phyloP scores from a whole-genome alignment of 2,329 filamentous ascomycete genomes.

The Clarireedia monteithiana region DNA sequence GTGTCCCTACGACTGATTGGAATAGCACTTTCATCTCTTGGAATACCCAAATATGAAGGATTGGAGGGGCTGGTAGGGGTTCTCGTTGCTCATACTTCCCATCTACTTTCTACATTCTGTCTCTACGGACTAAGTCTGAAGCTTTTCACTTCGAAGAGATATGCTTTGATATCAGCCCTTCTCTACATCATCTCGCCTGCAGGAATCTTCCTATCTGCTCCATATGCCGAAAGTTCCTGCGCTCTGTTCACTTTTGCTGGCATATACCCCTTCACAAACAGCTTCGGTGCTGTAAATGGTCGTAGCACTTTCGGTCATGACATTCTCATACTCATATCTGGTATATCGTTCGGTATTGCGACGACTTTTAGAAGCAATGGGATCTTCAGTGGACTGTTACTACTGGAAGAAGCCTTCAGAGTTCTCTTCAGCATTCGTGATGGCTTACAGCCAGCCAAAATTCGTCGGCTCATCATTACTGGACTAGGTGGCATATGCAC shows the following conservation, averaged over 20 bases:
- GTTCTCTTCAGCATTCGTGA: slow-evolving; percentile 36
- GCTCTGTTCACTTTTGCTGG: slow-evolving; percentile 70
- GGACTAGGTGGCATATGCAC: slow-evolving; percentile 61
- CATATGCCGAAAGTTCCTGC: slow-evolving; percentile 76
- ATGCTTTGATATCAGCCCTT: slow-evolving; percentile 60
- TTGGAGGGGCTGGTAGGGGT: slow-evolving; percentile 51
- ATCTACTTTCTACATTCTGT: slow-evolving; percentile 66
- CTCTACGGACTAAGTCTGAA: slow-evolving; percentile 59
- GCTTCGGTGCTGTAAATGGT: slow-evolving; percentile 30
- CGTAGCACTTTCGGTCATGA: slow-evolving; percentile 32
- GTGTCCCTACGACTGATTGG: slow-evolving; percentile 3
- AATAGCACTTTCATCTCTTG: slow-evolving; percentile 23
- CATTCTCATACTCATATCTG: slow-evolving; percentile 51
- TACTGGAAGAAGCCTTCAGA: slow-evolving; percentile 51
- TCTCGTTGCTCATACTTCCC: slow-evolving; percentile 61
- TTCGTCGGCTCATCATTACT: slow-evolving; percentile 49
- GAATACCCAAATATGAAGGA: slow-evolving; percentile 27
- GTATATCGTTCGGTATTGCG: slow-evolving; percentile 62
- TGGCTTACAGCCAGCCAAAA: slow-evolving; percentile 34
- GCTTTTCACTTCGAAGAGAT: slow-evolving; percentile 39
- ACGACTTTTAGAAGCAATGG: slow-evolving; percentile 79
- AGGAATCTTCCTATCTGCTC: slow-evolving; percentile 80
- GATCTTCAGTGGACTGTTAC: slow-evolving; percentile 69
- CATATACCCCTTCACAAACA: slow-evolving; percentile 57
- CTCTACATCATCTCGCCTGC: slow-evolving; percentile 82